Evolutionary conservation across 768 basidiomycete species (phyloP), one percentile per base, ranked within the genome.

Genomic region (Lactarius vividus): DNA sequence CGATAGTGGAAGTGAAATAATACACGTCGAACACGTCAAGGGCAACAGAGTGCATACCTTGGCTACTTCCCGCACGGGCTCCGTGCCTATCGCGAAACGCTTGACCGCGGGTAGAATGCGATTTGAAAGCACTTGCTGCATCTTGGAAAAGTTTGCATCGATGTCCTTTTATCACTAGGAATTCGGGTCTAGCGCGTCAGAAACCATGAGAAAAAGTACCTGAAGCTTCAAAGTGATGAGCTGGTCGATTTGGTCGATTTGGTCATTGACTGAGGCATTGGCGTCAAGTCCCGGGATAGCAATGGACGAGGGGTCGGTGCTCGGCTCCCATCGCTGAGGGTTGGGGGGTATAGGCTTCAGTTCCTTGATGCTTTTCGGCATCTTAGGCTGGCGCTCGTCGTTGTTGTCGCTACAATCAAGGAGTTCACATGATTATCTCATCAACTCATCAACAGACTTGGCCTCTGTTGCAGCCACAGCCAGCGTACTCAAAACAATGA

Each of bases 191-290:
- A 23, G 15, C 23, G 55, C 33, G 16, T 20, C 49, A 18, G 63
- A 64, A 39, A 64, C 46, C 57, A 65, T 52, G 28, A 56, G 16
- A 46, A 33, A 55, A 63, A 62, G 75, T 62, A 89, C 93, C 84
- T 96, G 95, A 13, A 98, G 81, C 70, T 94, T 89, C 60, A 95
- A 83, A 10, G 96, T 95, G 67, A 96, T 96, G 72, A 96, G 82
- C 74, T 97, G 96, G 76, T 98, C 96, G 64, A 97, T 93, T 76
- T 96, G 92, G 72, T 96, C 94, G 61, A 94, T 89, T 78, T 97
- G 95, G 72, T 89, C 93, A 65, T 83, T 83, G 29, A 86, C 79
- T 26, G 89, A 81, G 28, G 89, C 88, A 11, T 78, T 80, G 0
- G 82, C 84, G 71, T 94, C 89, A 42, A 94, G 79, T 0, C 92